Base-by-base conservation (phyloP, 768 basidiomycete species). In the Mycena chlorophos region DNA sequence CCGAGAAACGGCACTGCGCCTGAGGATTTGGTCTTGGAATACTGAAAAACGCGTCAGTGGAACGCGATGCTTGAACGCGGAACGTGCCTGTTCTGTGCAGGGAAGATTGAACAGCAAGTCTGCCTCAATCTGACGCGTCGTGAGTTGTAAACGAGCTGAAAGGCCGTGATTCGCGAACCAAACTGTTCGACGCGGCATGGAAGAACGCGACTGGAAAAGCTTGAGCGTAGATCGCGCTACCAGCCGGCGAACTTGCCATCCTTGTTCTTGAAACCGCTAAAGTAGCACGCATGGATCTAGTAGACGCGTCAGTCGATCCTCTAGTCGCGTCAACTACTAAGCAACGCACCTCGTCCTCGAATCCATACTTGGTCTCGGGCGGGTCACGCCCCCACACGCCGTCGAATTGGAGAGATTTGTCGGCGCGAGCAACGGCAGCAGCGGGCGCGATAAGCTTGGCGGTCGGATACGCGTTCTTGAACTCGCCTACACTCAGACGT, bases 61-160 rank as follows among this genome's bases (percentile, higher is more conserved):
- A 16, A 12, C 42, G 13, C 8, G 25, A 43, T 42, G 43, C 49
- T 20, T 55, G n/a, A 47, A 3, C 29, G 29, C 13, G 22, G 17
- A 4, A 54, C 64, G 27, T 52, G 85, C 85, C 73, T 94, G 91
- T 70, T 95, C 92, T 2, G 70, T 85, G 5, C 83, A 74, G 0
- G 92, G 91, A 10, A 95, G 74, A 72, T 94, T 94, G 75, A 91
- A 82, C 1, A 95, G 67, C 43, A 97, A 72, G 69, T 97, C 94
- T 1, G 91, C 94, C 68, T 88, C 25, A n/a, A 62, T 55, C 60
- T 61, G 27, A 47, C 27, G 4, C 2, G 17, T 37, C 12, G 5
- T 55, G 19, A 48, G 47, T 4, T 4, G 47, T 10, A 27, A 0
- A 30, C 2, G 22, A 14, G n/a, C 28, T 19, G n/a, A 22, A 22